These are phyloP conservation scores for Cercophora scortea DNA, from an alignment of 495 filamentous ascomycete species.

Conservation along the genomic window DNA sequence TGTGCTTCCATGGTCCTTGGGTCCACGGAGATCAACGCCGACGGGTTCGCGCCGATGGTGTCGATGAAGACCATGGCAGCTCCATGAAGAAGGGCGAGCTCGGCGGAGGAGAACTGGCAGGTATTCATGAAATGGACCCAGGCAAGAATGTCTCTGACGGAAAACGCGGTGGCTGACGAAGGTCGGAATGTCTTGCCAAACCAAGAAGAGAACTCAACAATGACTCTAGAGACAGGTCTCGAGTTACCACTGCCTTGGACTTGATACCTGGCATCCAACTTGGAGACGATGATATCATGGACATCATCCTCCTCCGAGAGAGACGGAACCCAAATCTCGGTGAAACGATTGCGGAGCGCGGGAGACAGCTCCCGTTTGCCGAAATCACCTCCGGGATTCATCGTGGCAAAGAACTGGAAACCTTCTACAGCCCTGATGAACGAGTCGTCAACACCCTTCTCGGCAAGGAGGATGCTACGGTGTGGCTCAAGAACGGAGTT, in stretches of 20 bases:
- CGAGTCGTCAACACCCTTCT: slow-evolving; percentile 80
- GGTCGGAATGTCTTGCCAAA: slow-evolving; percentile 73
- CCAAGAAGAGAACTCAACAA: slow-evolving; percentile 88
- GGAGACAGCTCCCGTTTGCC: slow-evolving; percentile 96
- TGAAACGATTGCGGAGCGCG: slow-evolving; percentile 92
- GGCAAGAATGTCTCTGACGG: slow-evolving; percentile 79
- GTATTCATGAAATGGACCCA: slow-evolving; percentile 93
- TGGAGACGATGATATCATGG: slow-evolving; percentile 73
- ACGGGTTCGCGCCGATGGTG: slow-evolving; percentile 87
- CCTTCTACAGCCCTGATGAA: slow-evolving; percentile 68
- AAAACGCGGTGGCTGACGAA: slow-evolving; percentile 64
- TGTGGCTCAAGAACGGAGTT: slow-evolving; percentile 95
- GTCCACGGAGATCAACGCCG: slow-evolving; percentile 66
- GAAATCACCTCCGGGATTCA: slow-evolving; percentile 98
- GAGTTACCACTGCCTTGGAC: slow-evolving; percentile 1
- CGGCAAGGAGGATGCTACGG: slow-evolving; percentile 79
- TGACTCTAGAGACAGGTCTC: slow-evolving; percentile 46
- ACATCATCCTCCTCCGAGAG: slow-evolving; percentile 77
- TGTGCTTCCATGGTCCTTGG: slow-evolving; percentile 50
- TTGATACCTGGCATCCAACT: slow-evolving; percentile 44
- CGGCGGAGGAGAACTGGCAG: slow-evolving; percentile 33
- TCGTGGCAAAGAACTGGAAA: slow-evolving; percentile 95
- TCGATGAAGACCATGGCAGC: slow-evolving; percentile 95
- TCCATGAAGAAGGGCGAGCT: slow-evolving; percentile 60
- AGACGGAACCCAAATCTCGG: slow-evolving; percentile 95